These are phyloP conservation scores for Saccharum officinarum DNA, from an alignment of 176 grass and related monocot species.

Conservation along the genomic window DNA sequence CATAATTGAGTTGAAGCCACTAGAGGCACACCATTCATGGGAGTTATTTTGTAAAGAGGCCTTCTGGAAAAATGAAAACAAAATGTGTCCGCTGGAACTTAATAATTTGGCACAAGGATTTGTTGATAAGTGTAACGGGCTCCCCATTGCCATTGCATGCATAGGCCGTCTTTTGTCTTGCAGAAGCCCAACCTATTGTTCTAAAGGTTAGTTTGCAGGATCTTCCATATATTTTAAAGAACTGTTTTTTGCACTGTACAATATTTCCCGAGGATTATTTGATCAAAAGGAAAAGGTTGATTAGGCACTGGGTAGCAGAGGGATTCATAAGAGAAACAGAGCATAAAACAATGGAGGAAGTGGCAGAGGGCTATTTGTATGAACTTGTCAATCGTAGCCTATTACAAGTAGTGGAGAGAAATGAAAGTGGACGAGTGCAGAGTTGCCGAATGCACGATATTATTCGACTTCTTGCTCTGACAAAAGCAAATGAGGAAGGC, in stretches of 20 bases:
- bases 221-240: not conserved
- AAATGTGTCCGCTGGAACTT: constrained; percentile 14
- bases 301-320: not conserved
- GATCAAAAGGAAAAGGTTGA: not conserved
- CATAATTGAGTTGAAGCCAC: constrained; percentile 35
- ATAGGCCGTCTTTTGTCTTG: constrained; percentile 42
- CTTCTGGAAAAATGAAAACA: constrained; percentile 25
- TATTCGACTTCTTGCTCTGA: constrained; percentile 4
- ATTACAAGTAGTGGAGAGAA: constrained; percentile 35
- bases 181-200: not conserved
- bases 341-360: constrained; percentile 43
- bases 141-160: constrained; percentile 49
- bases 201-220: constrained; percentile 1
- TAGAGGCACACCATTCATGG: constrained; percentile 29
- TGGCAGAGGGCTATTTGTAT: constrained; percentile 40
- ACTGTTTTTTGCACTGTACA: not conserved
- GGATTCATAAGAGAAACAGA: constrained; percentile 28
- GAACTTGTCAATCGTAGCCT: constrained; percentile 41
- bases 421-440: constrained; percentile 1
- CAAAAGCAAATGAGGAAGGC: constrained; percentile 17
- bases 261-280: not conserved
- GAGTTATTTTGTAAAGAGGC: constrained; percentile 43
- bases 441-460: constrained; percentile 41
- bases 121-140: constrained; percentile 27
- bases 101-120: constrained; percentile 11